phyloP scores from a whole-genome alignment of 2,329 filamentous ascomycete species.

The Cercospora brassicicola region DNA sequence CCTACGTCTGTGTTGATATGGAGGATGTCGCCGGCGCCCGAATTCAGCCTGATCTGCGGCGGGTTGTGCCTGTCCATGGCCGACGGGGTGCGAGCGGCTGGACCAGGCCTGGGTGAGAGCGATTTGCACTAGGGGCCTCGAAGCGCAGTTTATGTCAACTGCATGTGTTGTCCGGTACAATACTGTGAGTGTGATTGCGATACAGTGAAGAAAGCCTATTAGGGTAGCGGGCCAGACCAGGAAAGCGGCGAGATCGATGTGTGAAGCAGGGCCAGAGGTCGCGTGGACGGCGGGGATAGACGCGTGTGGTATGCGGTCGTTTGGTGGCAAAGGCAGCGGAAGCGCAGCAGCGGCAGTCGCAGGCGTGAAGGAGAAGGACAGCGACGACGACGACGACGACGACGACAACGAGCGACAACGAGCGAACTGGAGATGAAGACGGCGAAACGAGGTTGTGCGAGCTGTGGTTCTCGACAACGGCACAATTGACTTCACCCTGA shows the following conservation, averaged over 20 bases:
- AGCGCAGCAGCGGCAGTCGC: not conserved
- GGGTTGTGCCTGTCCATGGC: conserved; percentile 34
- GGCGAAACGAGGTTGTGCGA: not conserved
- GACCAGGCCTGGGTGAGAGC: not conserved
- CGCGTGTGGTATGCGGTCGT: not conserved
- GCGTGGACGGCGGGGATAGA: not conserved
- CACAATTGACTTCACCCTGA: not conserved
- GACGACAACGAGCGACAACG: not conserved
- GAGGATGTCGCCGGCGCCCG: conserved; percentile 56
- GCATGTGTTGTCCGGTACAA: conserved; percentile 2
- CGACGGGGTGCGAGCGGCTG: not conserved
- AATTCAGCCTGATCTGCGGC: conserved; percentile 66
- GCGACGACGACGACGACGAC: not conserved
- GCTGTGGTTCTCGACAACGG: not conserved
- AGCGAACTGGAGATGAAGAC: not conserved
- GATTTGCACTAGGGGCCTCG: not conserved
- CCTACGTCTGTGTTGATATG: conserved; percentile 36
- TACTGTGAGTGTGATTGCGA: not conserved
- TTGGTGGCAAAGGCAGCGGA: not conserved
- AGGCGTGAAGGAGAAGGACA: not conserved
- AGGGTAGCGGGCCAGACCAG: not conserved
- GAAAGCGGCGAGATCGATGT: not conserved
- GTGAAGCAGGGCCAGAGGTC: not conserved
- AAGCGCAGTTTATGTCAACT: not conserved
- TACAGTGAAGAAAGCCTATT: not conserved